phyloP scores from a whole-genome alignment of 345 rosid genomes.

The Rhodamnia rubescens region DNA sequence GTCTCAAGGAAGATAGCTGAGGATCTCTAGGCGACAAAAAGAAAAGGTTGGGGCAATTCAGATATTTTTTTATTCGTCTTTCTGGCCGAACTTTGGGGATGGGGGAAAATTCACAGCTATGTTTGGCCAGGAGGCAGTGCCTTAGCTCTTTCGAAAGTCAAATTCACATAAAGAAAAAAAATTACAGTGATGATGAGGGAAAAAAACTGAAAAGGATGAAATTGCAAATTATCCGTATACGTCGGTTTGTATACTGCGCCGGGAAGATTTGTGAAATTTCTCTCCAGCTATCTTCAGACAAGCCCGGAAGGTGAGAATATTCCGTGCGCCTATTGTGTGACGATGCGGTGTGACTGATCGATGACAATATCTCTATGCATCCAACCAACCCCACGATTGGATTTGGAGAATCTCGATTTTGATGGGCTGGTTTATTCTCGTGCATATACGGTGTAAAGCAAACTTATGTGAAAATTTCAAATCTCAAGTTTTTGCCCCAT shows the following conservation, averaged over 20 bases:
- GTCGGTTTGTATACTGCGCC: rapidly evolving
- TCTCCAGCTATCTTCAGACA: background rate
- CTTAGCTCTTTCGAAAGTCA: background rate
- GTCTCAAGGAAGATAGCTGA: background rate
- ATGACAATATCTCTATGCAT: too few relatives aligned
- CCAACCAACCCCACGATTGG: background rate
- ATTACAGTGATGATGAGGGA: background rate
- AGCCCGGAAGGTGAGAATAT: background rate
- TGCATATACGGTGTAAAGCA: background rate
- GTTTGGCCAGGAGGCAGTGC: background rate
- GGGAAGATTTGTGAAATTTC: background rate
- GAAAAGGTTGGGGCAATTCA: background rate
- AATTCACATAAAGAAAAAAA: background rate
- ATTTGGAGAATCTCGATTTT: background rate
- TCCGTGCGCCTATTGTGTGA: too few relatives aligned
- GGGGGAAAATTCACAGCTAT: background rate
- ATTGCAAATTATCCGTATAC: background rate
- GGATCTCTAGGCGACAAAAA: background rate
- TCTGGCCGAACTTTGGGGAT: background rate
- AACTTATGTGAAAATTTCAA: background rate
- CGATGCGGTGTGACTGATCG: too few relatives aligned
- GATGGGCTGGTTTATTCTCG: background rate
- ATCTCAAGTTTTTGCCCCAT: background rate
- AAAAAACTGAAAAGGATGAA: background rate
- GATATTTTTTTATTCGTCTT: background rate